Percentiles rank a stretch among this genome's conserved stretches.
Conservation (phyloP, 352 stramenopile species). For the Pythium dissotocum region DNA sequence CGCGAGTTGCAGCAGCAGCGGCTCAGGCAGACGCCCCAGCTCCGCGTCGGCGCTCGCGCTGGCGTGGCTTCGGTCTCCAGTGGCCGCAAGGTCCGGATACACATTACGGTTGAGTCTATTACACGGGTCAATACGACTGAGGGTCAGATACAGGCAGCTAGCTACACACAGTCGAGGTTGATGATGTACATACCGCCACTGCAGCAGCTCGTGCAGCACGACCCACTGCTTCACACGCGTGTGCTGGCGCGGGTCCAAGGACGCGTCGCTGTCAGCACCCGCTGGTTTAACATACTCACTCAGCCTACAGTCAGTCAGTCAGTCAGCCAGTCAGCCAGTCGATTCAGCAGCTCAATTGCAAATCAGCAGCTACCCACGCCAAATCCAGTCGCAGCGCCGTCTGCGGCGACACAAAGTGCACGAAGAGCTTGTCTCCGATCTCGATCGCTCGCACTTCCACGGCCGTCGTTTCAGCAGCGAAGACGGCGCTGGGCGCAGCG, state of each 20-base stretch:
- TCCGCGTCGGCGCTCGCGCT: slow-evolving; percentile 22
- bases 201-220: slow-evolving; percentile 23
- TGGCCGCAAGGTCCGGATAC: slow-evolving; percentile 14
- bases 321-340: neutral
- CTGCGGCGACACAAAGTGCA: slow-evolving; percentile 24
- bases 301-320: slow-evolving; percentile 6
- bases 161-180: neutral
- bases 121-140: neutral
- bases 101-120: slow-evolving; percentile 20
- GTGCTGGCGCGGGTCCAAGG: slow-evolving; percentile 10
- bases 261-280: neutral
- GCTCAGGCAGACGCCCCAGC: slow-evolving; percentile 25
- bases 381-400: slow-evolving; percentile 23
- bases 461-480: neutral
- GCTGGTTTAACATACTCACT: slow-evolving; percentile 19
- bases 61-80: slow-evolving; percentile 2
- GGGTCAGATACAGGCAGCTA: neutral
- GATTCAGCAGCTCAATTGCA: neutral
- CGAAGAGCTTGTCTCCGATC: slow-evolving; percentile 29
- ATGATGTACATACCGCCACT: slow-evolving; percentile 21
- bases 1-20: slow-evolving; percentile 21
- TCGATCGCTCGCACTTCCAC: slow-evolving; percentile 26
- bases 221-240: slow-evolving; percentile 21
- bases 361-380: slow-evolving; percentile 5
- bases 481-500: slow-evolving; percentile 15